phyloP scores from a whole-genome alignment of 208 protist genomes.

The Leishmania martiniquensis region DNA sequence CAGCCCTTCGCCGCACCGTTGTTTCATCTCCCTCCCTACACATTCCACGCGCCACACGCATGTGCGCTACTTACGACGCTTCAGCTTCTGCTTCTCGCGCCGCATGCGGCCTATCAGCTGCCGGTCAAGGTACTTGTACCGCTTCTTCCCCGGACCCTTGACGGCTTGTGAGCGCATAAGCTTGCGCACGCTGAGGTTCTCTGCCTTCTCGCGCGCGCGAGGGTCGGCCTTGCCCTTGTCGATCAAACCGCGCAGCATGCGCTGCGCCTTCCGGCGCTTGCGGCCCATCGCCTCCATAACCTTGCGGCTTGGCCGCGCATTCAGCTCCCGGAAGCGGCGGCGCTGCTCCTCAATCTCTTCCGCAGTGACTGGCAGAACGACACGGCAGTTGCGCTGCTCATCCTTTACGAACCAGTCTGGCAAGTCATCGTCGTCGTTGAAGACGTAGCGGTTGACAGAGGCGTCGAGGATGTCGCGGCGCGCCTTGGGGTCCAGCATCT shows the following conservation, averaged over 20 bases:
- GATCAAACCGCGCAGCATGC: slow-evolving; percentile 87
- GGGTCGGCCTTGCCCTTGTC: slow-evolving; percentile 92
- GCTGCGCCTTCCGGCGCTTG: slow-evolving; percentile 88
- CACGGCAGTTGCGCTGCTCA: slow-evolving; percentile 89
- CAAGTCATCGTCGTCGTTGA: slow-evolving; percentile 91
- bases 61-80: slow-evolving; percentile 13
- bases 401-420: slow-evolving; percentile 94
- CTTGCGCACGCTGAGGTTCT: slow-evolving; percentile 75
- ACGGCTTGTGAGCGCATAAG: slow-evolving; percentile 89
- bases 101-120: slow-evolving; percentile 80
- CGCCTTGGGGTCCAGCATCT: slow-evolving; percentile 86
- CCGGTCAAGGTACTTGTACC: slow-evolving; percentile 79
- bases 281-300: slow-evolving; percentile 97
- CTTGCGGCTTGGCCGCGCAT: slow-evolving; percentile 97
- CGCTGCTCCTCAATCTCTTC: slow-evolving; percentile 94
- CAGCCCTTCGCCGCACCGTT: background rate
- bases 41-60: background rate
- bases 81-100: slow-evolving; percentile 50
- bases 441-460: slow-evolving; percentile 87
- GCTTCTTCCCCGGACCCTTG: slow-evolving; percentile 80
- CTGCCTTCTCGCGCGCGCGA: slow-evolving; percentile 81
- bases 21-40: background rate
- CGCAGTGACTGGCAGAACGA: slow-evolving; percentile 84
- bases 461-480: slow-evolving; percentile 89
- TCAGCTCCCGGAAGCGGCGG: slow-evolving; percentile 89